Conservation (phyloP, 495 filamentous ascomycete species). For the Penicillium atrosanguineum region DNA sequence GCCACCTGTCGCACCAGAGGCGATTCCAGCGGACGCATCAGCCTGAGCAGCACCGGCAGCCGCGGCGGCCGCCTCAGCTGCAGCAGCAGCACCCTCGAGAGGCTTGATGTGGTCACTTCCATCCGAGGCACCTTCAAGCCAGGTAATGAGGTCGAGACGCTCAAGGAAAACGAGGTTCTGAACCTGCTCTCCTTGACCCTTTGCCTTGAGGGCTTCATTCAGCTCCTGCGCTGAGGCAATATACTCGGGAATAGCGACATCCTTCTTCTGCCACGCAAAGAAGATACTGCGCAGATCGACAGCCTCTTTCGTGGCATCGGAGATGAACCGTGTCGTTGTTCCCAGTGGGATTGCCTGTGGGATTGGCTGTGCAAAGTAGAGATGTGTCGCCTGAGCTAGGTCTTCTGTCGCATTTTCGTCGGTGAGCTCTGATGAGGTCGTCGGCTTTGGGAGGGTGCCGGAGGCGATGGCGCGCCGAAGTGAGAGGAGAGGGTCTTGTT, state of each 20-base stretch:
- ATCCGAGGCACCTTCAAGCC: slow-evolving; percentile 84
- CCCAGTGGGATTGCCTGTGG: slow-evolving; percentile 70
- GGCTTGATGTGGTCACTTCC: slow-evolving; percentile 90
- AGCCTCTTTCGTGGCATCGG: slow-evolving; percentile 55
- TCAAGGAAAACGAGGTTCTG: slow-evolving; percentile 88
- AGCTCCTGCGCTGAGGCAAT: slow-evolving; percentile 76
- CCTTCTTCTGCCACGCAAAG: slow-evolving; percentile 90
- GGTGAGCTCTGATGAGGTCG: slow-evolving; percentile 59
- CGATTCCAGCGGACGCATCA: slow-evolving; percentile 37
- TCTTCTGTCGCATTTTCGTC: slow-evolving; percentile 45
- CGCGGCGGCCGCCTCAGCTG: slow-evolving; percentile 48
- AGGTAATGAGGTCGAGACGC: slow-evolving; percentile 83
- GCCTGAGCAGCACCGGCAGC: slow-evolving; percentile 41
- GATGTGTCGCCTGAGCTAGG: slow-evolving; percentile 75
- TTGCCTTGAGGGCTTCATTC: slow-evolving; percentile 70
- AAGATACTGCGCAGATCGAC: slow-evolving; percentile 92
- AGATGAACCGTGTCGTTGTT: slow-evolving; percentile 79
- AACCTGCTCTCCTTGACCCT: slow-evolving; percentile 52
- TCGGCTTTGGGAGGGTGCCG: slow-evolving; percentile 62
- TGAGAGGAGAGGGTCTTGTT: slow-evolving; percentile 71
- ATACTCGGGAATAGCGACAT: slow-evolving; percentile 83
- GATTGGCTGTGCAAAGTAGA: slow-evolving; percentile 67
- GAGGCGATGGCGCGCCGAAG: slow-evolving; percentile 75
- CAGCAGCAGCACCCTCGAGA: slow-evolving; percentile 59
- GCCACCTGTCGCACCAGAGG: slow-evolving; percentile 43